Evolutionary conservation across 1,139 yeast species (phyloP).

Genomic region (Hyphopichia burtonii): DNA sequence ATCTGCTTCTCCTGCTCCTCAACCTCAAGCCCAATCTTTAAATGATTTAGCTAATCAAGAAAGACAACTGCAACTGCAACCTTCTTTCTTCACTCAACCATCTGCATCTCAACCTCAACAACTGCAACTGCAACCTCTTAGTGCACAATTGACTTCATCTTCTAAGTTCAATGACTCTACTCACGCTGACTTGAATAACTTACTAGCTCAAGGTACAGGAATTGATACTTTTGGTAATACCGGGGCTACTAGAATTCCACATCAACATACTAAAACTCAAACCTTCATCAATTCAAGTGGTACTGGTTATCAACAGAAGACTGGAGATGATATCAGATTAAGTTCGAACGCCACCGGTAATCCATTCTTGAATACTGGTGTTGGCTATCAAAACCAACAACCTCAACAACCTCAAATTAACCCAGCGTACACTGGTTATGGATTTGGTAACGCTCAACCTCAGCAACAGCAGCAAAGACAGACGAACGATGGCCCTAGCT

Average conservation of each 20-base stretch:
- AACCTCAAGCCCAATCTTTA: slow-evolving; percentile 24
- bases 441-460: slow-evolving; percentile 72
- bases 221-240: slow-evolving; percentile 95
- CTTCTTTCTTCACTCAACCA: slow-evolving; percentile 20
- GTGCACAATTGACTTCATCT: slow-evolving; percentile 32
- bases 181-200: slow-evolving; percentile 67
- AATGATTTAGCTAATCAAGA: slow-evolving; percentile 24
- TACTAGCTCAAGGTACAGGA: slow-evolving; percentile 87
- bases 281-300: slow-evolving; percentile 85
- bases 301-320: slow-evolving; percentile 67
- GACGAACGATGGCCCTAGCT: slow-evolving; percentile 43
- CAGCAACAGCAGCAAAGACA: slow-evolving; percentile 38
- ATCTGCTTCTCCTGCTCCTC: slow-evolving; percentile 18
- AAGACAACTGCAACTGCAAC: slow-evolving; percentile 21
- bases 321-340: slow-evolving; percentile 35
- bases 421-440: slow-evolving; percentile 79
- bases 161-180: slow-evolving; percentile 52
- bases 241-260: slow-evolving; percentile 86
- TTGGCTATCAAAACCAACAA: slow-evolving; percentile 65
- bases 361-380: slow-evolving; percentile 76
- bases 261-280: slow-evolving; percentile 84
- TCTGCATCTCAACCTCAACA: slow-evolving; percentile 10
- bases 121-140: slow-evolving; percentile 27
- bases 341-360: slow-evolving; percentile 53
- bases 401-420: slow-evolving; percentile 21